Percentiles rank a stretch among this genome's conserved stretches.
Evolutionary conservation across 495 filamentous ascomycete species (phyloP).

Genomic region (Opeltia flavorubescens): DNA sequence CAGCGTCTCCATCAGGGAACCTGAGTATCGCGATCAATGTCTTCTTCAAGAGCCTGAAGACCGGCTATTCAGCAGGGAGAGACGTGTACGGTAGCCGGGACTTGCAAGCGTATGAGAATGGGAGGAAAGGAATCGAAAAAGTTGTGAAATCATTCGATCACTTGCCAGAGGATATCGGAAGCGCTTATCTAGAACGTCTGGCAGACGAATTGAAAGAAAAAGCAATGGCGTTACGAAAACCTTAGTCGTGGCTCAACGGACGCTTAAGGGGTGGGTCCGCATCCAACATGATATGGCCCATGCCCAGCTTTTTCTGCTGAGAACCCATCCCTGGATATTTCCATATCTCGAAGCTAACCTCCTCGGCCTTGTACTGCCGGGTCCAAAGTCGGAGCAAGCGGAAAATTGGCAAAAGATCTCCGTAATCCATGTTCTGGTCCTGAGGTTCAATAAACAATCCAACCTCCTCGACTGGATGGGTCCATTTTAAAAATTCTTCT

Average conservation of each 20-base stretch:
- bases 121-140: constrained; percentile 52
- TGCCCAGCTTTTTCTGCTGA: background rate
- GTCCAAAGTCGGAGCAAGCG: background rate
- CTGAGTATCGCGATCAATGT: constrained; percentile 69
- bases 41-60: constrained; percentile 61
- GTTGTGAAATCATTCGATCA: constrained; percentile 53
- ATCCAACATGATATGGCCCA: background rate
- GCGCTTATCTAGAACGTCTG: constrained; percentile 64
- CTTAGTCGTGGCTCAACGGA: too few relatives aligned
- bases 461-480: background rate
- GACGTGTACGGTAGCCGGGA: constrained; percentile 88
- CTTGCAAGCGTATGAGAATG: constrained; percentile 70
- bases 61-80: constrained; percentile 56
- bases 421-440: background rate
- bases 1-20: constrained; percentile 43
- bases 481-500: background rate
- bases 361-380: background rate
- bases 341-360: background rate
- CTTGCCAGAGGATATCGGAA: constrained; percentile 48
- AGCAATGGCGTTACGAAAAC: too few relatives aligned
- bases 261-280: too few relatives aligned
- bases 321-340: background rate
- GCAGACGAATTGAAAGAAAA: constrained; percentile 49
- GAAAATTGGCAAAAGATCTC: background rate
- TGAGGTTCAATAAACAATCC: background rate